Evolutionary conservation across 345 rosid genomes (phyloP).

Genomic region (Syzygium oleosum): DNA sequence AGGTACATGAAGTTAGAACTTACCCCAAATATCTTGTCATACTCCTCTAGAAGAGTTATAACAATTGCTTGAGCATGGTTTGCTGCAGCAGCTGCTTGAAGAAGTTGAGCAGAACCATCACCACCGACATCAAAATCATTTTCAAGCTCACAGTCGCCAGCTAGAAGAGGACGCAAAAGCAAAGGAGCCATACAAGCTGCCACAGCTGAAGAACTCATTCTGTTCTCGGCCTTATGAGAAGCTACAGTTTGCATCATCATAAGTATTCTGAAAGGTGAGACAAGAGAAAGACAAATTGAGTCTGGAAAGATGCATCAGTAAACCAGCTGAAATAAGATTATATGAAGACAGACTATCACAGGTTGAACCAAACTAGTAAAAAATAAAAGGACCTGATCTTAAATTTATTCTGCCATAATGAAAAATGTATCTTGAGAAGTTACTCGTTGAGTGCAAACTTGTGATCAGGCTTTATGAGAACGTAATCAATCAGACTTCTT

Average conservation of each 20-base stretch:
- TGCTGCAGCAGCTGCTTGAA: conserved; percentile 99
- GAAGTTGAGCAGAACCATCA: conserved; percentile 87
- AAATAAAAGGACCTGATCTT: not conserved
- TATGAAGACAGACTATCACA: not conserved
- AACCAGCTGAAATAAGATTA: not conserved
- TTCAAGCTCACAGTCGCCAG: conserved; percentile 96
- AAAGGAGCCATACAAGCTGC: conserved; percentile 99
- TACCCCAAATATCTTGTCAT: conserved; percentile 81
- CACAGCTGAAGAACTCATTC: conserved; percentile 96
- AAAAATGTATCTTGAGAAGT: not conserved
- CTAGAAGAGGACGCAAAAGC: conserved; percentile 94
- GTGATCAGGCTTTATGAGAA: not conserved
- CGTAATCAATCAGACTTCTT: not conserved
- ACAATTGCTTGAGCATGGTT: conserved; percentile 99
- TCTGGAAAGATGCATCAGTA: not conserved
- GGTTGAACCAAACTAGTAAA: not conserved
- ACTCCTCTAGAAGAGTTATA: conserved; percentile 84
- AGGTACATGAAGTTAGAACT: conserved; percentile 5
- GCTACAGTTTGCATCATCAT: conserved; percentile 88
- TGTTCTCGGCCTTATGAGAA: conserved; percentile 62
- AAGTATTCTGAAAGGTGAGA: conserved; percentile 62
- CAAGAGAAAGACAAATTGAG: conserved; percentile 4
- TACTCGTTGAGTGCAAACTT: not conserved
- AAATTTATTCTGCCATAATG: not conserved
- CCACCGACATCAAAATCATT: conserved; percentile 86